These are phyloP conservation scores for Crucihimalaya himalaica DNA, from an alignment of 345 rosid species.

Conservation along the genomic window DNA sequence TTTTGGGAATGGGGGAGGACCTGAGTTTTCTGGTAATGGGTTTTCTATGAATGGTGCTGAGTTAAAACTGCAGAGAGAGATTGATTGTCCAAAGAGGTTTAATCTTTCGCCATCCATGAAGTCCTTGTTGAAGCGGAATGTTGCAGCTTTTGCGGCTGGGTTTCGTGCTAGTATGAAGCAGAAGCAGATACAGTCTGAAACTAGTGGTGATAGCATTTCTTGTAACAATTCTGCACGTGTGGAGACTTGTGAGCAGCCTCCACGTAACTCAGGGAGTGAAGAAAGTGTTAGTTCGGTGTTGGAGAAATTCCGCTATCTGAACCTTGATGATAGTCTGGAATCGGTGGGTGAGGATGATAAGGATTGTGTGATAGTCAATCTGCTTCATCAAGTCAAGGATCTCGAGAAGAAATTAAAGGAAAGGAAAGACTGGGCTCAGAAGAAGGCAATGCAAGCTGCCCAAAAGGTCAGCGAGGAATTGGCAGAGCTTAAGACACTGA, in stretches of 20 bases:
- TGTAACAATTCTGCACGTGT: conserved; percentile 34
- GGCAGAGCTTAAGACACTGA: conserved; percentile 72
- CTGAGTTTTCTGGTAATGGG: conserved; percentile 64
- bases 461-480: conserved; percentile 76
- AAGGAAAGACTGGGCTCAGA: conserved; percentile 90
- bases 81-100: conserved; percentile 81
- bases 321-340: conserved; percentile 71
- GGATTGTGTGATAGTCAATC: conserved; percentile 65
- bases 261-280: conserved; percentile 45
- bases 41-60: conserved; percentile 49
- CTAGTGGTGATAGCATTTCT: conserved; percentile 42
- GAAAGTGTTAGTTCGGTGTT: conserved; percentile 59
- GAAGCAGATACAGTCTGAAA: conserved; percentile 43
- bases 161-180: conserved; percentile 73
- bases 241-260: conserved; percentile 55
- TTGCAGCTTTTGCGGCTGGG: conserved; percentile 83
- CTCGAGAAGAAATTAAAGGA: conserved; percentile 76
- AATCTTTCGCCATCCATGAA: conserved; percentile 83
- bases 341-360: conserved; percentile 59
- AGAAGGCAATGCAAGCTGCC: conserved; percentile 97
- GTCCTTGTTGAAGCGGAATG: conserved; percentile 78
- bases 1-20: conserved; percentile 44
- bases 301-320: conserved; percentile 73
- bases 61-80: conserved; percentile 59
- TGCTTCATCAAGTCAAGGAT: conserved; percentile 71